phyloP scores from a whole-genome alignment of 2,329 filamentous ascomycete genomes.

The Aspergillus uvarum region DNA sequence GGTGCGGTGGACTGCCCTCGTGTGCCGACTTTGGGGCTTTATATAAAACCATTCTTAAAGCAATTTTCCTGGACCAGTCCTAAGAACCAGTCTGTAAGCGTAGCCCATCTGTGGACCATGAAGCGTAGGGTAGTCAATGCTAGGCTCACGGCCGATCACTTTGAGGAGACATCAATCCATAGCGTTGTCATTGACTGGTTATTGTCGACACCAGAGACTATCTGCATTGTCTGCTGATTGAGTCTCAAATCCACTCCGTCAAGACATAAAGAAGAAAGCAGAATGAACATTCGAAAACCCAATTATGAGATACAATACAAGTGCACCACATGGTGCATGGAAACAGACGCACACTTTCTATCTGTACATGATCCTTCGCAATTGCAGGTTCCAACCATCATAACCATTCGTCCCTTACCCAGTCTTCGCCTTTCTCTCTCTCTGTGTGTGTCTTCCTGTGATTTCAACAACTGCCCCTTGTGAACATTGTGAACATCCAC shows the following conservation, averaged over 20 bases:
- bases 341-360: slow-evolving; percentile 24
- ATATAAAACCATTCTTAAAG: not conserved
- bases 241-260: too few relatives aligned
- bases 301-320: slow-evolving; percentile 36
- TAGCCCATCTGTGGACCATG: not conserved
- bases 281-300: slow-evolving; percentile 12
- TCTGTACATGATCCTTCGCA: slow-evolving; percentile 29
- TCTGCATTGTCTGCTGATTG: too few relatives aligned
- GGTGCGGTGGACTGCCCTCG: not conserved
- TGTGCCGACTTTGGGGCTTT: not conserved
- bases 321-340: slow-evolving; percentile 24
- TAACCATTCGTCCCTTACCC: not conserved
- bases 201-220: too few relatives aligned
- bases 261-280: not conserved
- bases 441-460: too few relatives aligned
- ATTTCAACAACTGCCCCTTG: too few relatives aligned
- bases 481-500: too few relatives aligned
- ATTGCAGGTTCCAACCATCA: not conserved
- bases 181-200: too few relatives aligned
- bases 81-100: not conserved
- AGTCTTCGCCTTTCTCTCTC: not conserved
- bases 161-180: too few relatives aligned
- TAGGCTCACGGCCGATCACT: too few relatives aligned
- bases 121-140: too few relatives aligned
- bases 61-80: not conserved